Evolutionary conservation across 495 filamentous ascomycete species (phyloP).

Genomic region (Talaromyces proteolyticus): DNA sequence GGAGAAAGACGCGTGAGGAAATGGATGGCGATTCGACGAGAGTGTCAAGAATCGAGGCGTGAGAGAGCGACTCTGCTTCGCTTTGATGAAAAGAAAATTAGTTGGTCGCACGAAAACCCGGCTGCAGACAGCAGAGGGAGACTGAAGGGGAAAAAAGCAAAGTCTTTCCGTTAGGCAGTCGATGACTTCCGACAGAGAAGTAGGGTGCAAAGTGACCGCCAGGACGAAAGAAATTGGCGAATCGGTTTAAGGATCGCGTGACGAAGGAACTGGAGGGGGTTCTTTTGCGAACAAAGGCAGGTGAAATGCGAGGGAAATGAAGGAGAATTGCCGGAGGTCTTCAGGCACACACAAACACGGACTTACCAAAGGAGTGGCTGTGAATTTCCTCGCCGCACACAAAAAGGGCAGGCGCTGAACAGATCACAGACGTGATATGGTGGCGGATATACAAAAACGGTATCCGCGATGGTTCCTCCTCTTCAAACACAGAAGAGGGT

Average conservation of each 20-base stretch:
- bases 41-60: neutral
- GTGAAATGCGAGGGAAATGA: neutral
- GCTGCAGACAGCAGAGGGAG: too few species aligned
- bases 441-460: neutral
- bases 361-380: neutral
- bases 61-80: neutral
- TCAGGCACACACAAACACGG: neutral
- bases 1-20: constrained; percentile 64
- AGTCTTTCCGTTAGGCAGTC: neutral
- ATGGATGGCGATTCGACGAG: constrained; percentile 29
- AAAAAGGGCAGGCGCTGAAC: neutral
- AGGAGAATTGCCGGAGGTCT: too few species aligned
- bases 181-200: neutral
- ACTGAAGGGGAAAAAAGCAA: neutral
- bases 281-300: too few species aligned
- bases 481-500: neutral
- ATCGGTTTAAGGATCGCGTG: too few species aligned
- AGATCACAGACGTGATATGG: neutral
- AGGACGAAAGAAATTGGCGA: neutral
- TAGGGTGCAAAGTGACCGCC: neutral
- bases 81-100: too few species aligned
- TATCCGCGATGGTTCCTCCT: neutral
- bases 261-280: too few species aligned
- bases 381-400: neutral
- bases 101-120: neutral